These are phyloP conservation scores for Graphilbum fragrans DNA, from an alignment of 2,329 filamentous ascomycete species.

Conservation along the genomic window DNA sequence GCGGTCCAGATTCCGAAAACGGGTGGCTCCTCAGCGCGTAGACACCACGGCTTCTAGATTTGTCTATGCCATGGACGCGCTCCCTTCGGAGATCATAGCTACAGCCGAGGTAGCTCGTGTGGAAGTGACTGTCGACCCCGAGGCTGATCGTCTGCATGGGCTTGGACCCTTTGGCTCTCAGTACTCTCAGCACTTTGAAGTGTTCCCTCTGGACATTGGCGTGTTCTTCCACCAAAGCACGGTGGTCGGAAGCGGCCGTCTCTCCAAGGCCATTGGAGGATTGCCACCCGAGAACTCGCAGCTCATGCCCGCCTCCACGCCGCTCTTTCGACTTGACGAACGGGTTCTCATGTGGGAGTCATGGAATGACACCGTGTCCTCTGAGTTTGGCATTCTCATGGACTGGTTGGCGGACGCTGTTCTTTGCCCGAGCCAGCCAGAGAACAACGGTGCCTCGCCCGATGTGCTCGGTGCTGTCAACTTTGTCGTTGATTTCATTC, in stretches of 20 bases:
- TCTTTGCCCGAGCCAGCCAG: not conserved
- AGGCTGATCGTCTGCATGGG: conserved; percentile 32
- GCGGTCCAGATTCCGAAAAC: conserved; percentile 30
- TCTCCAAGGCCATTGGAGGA: conserved; percentile 26
- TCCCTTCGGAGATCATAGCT: conserved; percentile 17
- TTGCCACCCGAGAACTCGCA: conserved; percentile 18
- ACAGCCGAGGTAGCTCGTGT: not conserved
- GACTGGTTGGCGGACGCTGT: conserved; percentile 33
- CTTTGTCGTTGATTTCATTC: conserved; percentile 37
- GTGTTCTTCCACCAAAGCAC: conserved; percentile 50
- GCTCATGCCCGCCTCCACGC: conserved; percentile 6
- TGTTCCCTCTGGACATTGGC: conserved; percentile 42
- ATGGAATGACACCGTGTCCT: conserved; percentile 47
- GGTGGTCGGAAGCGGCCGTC: conserved; percentile 40
- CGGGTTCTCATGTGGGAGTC: conserved; percentile 38
- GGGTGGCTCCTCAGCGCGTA: conserved; percentile 27
- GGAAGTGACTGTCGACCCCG: conserved; percentile 6
- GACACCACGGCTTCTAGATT: conserved; percentile 41
- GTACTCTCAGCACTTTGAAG: conserved; percentile 51
- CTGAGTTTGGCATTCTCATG: conserved; percentile 48
- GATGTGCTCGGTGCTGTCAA: conserved; percentile 20
- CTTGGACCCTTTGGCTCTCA: conserved; percentile 48
- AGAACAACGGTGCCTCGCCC: not conserved
- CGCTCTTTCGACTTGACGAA: conserved; percentile 30
- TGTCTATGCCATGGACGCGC: conserved; percentile 38